Evolutionary conservation across 306 rosid species (phyloP).

Genomic region (Senna tora): DNA sequence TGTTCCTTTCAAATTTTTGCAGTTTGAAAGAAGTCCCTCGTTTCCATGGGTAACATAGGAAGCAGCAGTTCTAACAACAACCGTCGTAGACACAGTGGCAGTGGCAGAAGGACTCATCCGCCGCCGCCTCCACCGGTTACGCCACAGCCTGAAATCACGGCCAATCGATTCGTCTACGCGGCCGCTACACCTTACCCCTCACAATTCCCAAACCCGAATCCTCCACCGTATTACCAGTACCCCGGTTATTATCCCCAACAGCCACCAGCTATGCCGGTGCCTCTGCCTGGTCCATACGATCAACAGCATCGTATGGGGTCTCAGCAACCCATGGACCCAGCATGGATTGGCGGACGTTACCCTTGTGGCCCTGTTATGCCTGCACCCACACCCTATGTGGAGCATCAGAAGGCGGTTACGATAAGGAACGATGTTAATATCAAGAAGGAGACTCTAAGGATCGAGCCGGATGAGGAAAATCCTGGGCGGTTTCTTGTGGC

Average conservation of each 20-base stretch:
- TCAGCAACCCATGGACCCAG: conserved; percentile 51
- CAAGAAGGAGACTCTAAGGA: conserved; percentile 82
- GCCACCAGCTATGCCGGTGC: conserved; percentile 51
- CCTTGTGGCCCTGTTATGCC: conserved; percentile 55
- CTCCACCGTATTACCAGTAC: conserved; percentile 60
- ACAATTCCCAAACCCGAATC: conserved; percentile 48
- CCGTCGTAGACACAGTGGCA: conserved; percentile 60
- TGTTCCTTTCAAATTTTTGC: neutral
- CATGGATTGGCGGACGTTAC: conserved; percentile 72
- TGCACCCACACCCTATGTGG: conserved; percentile 63
- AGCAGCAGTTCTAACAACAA: conserved; percentile 58
- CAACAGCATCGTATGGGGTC: conserved; percentile 63
- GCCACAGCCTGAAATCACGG: conserved; percentile 68
- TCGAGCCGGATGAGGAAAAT: conserved; percentile 75
- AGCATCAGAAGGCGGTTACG: conserved; percentile 92
- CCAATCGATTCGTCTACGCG: conserved; percentile 64
- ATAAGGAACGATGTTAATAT: conserved; percentile 87
- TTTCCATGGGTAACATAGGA: conserved; percentile 76
- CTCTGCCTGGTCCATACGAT: conserved; percentile 77
- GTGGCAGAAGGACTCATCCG: conserved; percentile 63
- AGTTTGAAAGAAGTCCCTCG: neutral
- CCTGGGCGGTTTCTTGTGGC: conserved; percentile 71
- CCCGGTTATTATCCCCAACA: conserved; percentile 69
- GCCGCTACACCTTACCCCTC: conserved; percentile 68
- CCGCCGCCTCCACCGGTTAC: conserved; percentile 60